Percentiles rank a stretch among this genome's conserved stretches.
Conservation (phyloP, 2,329 filamentous ascomycete genomes). For the Thermomyces lanuginosus region DNA sequence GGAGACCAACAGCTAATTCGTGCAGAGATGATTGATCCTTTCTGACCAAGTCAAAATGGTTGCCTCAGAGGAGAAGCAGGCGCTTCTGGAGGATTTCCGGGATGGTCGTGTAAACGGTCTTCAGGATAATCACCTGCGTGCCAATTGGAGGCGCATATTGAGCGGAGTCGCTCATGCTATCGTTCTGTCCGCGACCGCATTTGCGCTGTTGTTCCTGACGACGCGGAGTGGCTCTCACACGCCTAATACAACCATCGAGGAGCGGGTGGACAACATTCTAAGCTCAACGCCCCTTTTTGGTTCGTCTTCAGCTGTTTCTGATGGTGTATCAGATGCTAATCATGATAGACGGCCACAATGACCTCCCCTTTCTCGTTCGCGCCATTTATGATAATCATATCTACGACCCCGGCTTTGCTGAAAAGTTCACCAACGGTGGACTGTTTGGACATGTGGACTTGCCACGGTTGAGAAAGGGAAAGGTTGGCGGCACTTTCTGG, state of each 20-base stretch:
- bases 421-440: constrained; percentile 54
- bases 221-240: constrained; percentile 1
- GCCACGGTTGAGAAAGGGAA: constrained; percentile 52
- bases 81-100: constrained; percentile 2
- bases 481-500: constrained; percentile 73
- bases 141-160: too few relatives aligned
- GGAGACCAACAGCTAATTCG: too few relatives aligned
- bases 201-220: constrained; percentile 2
- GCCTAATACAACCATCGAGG: constrained; percentile 14
- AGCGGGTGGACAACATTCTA: constrained; percentile 30
- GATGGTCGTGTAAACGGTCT: neutral
- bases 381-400: constrained; percentile 57
- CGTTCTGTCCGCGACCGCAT: constrained; percentile 3
- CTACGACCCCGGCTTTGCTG: constrained; percentile 55
- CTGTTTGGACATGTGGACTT: constrained; percentile 61
- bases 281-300: constrained; percentile 34
- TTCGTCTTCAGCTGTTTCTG: constrained; percentile 10
- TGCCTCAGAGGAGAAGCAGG: constrained; percentile 5
- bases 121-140: neutral
- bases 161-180: constrained; percentile 3
- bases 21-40: too few relatives aligned
- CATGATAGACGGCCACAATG: constrained; percentile 66
- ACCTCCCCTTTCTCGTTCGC: constrained; percentile 62
- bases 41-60: too few relatives aligned
- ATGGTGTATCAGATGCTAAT: constrained; percentile 4